A percentile compares a stretch with the other conserved stretches of the same genome.
phyloP scores from a whole-genome alignment of 83 land plant species.

The Picea abies region DNA sequence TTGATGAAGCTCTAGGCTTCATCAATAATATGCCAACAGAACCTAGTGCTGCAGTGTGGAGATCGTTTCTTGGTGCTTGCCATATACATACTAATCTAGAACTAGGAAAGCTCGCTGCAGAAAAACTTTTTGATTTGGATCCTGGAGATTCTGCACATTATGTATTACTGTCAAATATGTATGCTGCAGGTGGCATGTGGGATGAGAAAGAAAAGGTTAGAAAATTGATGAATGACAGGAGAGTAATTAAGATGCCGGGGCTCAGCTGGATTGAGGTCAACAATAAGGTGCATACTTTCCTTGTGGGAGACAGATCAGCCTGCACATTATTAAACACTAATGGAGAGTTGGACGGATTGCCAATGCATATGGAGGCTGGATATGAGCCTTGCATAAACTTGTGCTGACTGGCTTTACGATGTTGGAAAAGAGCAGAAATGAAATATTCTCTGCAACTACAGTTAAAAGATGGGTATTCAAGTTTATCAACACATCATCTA shows the following conservation, averaged over 20 bases:
- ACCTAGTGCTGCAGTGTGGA: slow-evolving; percentile 24
- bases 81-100: slow-evolving; percentile 7
- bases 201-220: background rate
- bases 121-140: slow-evolving; percentile 11
- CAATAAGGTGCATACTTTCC: slow-evolving; percentile 4
- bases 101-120: slow-evolving; percentile 15
- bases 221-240: slow-evolving; percentile 15
- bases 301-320: too few relatives aligned
- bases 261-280: slow-evolving; percentile 15
- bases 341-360: too few relatives aligned
- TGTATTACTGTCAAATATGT: slow-evolving; percentile 18
- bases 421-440: too few relatives aligned
- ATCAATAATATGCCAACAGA: slow-evolving; percentile 20
- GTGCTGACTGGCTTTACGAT: too few relatives aligned
- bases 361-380: too few relatives aligned
- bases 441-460: too few relatives aligned
- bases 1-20: slow-evolving; percentile 21
- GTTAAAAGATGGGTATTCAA: too few relatives aligned
- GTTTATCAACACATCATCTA: too few relatives aligned
- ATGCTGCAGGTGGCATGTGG: background rate
- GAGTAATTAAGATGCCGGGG: slow-evolving; percentile 5
- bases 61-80: slow-evolving; percentile 26
- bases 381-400: too few relatives aligned
- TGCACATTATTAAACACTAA: too few relatives aligned
- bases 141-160: slow-evolving; percentile 15